phyloP scores from a whole-genome alignment of 306 rosid genomes.

The Glycine latifolia region DNA sequence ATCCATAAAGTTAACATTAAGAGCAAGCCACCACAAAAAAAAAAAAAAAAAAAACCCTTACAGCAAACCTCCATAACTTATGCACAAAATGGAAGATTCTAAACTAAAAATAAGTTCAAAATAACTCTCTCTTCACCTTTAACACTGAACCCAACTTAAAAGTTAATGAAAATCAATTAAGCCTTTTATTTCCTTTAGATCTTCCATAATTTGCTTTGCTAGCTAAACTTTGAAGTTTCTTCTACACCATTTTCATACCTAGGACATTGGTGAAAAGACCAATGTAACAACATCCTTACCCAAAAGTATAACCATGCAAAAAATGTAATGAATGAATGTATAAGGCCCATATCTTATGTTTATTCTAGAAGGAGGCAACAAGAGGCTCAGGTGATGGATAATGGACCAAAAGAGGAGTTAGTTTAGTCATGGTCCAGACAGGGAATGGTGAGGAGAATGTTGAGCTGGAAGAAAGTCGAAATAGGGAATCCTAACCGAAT shows the following conservation, averaged over 20 bases:
- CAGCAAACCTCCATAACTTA: too few relatives aligned
- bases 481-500: background rate
- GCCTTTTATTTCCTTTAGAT: too few relatives aligned
- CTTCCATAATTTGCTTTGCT: too few relatives aligned
- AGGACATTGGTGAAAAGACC: background rate
- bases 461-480: slow-evolving; percentile 5
- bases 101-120: too few relatives aligned
- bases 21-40: too few relatives aligned
- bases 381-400: background rate
- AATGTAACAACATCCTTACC: background rate
- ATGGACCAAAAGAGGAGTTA: background rate
- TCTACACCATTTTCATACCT: background rate
- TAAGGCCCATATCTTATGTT: background rate
- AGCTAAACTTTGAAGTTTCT: too few relatives aligned
- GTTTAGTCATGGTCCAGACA: slow-evolving; percentile 9
- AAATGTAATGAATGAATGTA: background rate
- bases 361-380: slow-evolving; percentile 12
- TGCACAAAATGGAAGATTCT: too few relatives aligned
- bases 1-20: too few relatives aligned
- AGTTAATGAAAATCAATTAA: too few relatives aligned
- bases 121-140: too few relatives aligned
- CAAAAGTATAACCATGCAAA: background rate
- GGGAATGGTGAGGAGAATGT: background rate
- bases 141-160: too few relatives aligned
- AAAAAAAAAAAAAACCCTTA: too few relatives aligned